phyloP scores from a whole-genome alignment of 1,139 yeast species.

The Waltiozyma sp. region DNA sequence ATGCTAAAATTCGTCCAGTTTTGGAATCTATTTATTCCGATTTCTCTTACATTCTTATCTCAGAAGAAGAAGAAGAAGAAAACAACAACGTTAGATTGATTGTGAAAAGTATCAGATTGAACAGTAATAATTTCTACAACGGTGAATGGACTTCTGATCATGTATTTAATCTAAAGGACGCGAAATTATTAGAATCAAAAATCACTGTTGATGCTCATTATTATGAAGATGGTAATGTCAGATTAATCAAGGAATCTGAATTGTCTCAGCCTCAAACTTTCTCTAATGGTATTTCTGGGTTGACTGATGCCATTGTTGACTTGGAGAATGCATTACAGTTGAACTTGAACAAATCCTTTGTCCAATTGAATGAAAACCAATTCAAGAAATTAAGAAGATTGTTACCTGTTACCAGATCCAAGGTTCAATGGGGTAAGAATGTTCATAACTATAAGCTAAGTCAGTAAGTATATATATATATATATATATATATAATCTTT shows the following conservation, averaged over 20 bases:
- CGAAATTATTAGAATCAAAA: conserved; percentile 42
- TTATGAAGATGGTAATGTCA: conserved; percentile 92
- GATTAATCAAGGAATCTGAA: conserved; percentile 33
- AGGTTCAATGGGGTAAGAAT: conserved; percentile 91
- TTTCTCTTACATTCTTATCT: conserved; percentile 30
- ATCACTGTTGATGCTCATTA: conserved; percentile 66
- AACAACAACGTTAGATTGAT: conserved; percentile 25
- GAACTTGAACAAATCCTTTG: conserved; percentile 51
- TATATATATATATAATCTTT: too few relatives aligned
- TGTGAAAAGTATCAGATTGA: conserved; percentile 63
- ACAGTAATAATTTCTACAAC: conserved; percentile 73
- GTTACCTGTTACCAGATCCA: conserved; percentile 83
- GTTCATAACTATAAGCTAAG: conserved; percentile 86
- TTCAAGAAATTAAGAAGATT: conserved; percentile 85
- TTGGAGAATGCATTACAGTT: conserved; percentile 56
- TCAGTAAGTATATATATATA: conserved; percentile 21
- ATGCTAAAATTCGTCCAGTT: conserved; percentile 25
- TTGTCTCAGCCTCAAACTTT: background rate
- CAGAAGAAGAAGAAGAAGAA: conserved; percentile 28
- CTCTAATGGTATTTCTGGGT: background rate
- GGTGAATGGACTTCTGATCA: conserved; percentile 83
- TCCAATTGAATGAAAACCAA: conserved; percentile 62
- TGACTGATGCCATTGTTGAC: conserved; percentile 30
- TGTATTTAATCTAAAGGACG: conserved; percentile 25
- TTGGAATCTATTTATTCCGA: conserved; percentile 35